Percentiles rank a stretch among this genome's conserved stretches.
phyloP scores from a whole-genome alignment of 2,329 filamentous ascomycete genomes.

The Trichoderma koningiopsis region DNA sequence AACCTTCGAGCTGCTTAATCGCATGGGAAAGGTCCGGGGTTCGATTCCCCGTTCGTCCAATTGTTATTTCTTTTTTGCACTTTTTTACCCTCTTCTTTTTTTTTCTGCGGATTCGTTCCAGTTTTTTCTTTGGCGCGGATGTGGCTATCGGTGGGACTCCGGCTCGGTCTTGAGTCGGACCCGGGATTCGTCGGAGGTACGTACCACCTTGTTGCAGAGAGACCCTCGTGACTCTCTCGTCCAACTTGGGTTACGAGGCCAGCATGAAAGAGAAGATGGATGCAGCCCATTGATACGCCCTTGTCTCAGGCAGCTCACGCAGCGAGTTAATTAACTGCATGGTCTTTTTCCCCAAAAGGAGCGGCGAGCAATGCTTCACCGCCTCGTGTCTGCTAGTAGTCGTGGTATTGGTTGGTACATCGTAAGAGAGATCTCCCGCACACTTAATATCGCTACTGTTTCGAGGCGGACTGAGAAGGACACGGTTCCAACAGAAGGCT shows the following conservation, averaged over 20 bases:
- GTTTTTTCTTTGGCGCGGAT: not conserved
- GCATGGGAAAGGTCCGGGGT: conserved; percentile 28
- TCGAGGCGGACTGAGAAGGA: not conserved
- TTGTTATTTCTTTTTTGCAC: not conserved
- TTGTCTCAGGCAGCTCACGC: not conserved
- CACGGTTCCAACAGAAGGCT: not conserved
- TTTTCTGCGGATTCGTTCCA: not conserved
- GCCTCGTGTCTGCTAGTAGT: not conserved
- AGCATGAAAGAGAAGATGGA: not conserved
- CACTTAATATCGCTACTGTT: not conserved
- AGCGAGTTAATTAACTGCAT: not conserved
- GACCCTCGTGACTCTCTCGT: not conserved
- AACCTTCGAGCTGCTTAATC: conserved; percentile 1
- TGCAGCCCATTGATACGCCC: not conserved
- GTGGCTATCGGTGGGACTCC: not conserved
- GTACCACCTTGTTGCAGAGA: not conserved
- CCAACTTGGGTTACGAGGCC: not conserved
- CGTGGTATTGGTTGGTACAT: not conserved
- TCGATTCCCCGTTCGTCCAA: conserved; percentile 29
- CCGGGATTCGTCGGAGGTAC: conserved; percentile 4
- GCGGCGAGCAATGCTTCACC: not conserved
- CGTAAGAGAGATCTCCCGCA: not conserved
- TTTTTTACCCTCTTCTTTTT: not conserved
- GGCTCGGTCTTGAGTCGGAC: conserved; percentile 1
- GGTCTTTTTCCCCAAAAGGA: not conserved